phyloP scores from a whole-genome alignment of 2,329 filamentous ascomycete genomes.

The Cytospora piceae region DNA sequence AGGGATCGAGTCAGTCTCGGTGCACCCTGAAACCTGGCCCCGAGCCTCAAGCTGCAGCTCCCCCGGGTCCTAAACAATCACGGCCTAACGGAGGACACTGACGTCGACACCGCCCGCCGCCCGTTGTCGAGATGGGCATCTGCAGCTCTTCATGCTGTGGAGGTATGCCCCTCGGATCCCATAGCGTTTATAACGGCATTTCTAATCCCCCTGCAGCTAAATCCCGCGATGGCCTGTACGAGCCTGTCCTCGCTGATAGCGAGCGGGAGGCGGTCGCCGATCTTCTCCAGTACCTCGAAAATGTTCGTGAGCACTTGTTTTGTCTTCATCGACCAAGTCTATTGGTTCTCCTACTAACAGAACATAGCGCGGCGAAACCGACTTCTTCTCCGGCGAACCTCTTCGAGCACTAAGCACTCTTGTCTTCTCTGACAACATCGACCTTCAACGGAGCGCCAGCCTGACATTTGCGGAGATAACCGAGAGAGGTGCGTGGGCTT shows the following conservation, averaged over 20 bases:
- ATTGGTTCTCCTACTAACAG: conserved; percentile 38
- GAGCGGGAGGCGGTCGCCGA: conserved; percentile 97
- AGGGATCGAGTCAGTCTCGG: conserved; percentile 7
- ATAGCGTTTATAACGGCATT: conserved; percentile 21
- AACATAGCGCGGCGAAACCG: conserved; percentile 84
- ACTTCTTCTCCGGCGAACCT: conserved; percentile 97
- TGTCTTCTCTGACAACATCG: conserved; percentile 98
- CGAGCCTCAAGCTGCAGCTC: conserved; percentile 26
- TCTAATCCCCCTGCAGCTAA: conserved; percentile 56
- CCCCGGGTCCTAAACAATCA: conserved; percentile 18
- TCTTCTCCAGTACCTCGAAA: conserved; percentile 92
- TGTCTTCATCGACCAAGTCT: background rate
- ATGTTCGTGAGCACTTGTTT: conserved; percentile 62
- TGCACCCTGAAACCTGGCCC: conserved; percentile 23
- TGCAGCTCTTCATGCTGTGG: conserved; percentile 67
- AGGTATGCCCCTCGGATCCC: conserved; percentile 42
- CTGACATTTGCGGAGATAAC: conserved; percentile 99
- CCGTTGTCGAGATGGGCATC: conserved; percentile 57
- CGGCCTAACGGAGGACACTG: conserved; percentile 22
- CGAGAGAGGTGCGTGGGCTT: conserved; percentile 76
- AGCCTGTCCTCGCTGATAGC: conserved; percentile 88
- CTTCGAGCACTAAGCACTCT: conserved; percentile 91
- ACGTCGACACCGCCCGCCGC: conserved; percentile 25
- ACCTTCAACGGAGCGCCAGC: conserved; percentile 94
- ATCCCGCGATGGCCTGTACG: conserved; percentile 80